phyloP scores from a whole-genome alignment of 768 basidiomycete species.

The Roridomyces roridus region DNA sequence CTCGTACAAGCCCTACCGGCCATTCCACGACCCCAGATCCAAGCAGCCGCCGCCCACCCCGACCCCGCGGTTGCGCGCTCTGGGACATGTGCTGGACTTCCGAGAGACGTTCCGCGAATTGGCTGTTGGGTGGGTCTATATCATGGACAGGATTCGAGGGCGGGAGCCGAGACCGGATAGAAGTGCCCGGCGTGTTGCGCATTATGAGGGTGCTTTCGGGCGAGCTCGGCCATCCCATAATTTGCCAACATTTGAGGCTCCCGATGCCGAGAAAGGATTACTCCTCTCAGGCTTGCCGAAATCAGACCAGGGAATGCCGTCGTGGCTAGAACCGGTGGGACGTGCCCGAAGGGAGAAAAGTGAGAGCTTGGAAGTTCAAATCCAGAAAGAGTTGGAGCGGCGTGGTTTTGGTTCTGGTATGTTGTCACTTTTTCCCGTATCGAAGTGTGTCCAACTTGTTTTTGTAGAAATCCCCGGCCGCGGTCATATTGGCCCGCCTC shows the following conservation, averaged over 20 bases:
- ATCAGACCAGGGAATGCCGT: background rate
- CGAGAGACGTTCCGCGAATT: constrained; percentile 72
- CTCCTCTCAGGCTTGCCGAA: background rate
- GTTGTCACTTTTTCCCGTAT: constrained; percentile 9
- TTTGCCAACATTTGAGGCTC: constrained; percentile 8
- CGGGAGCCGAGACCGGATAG: constrained; percentile 57
- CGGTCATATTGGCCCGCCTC: constrained; percentile 25
- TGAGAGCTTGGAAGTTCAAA: constrained; percentile 57
- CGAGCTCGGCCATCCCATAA: constrained; percentile 37
- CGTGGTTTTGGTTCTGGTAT: constrained; percentile 50
- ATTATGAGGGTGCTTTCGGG: constrained; percentile 54
- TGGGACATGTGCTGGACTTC: constrained; percentile 72
- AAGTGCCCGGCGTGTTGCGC: constrained; percentile 46
- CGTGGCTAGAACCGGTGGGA: constrained; percentile 24
- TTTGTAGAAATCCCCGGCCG: constrained; percentile 28
- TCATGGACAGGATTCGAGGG: constrained; percentile 58
- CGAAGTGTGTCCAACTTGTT: background rate
- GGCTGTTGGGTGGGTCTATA: constrained; percentile 61
- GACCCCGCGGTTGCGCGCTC: constrained; percentile 62
- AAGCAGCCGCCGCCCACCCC: constrained; percentile 36
- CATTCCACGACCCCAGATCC: constrained; percentile 34
- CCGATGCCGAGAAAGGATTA: constrained; percentile 16
- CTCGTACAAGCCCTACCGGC: constrained; percentile 67
- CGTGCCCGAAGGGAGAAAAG: constrained; percentile 56
- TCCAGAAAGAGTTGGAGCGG: constrained; percentile 57